Percentiles rank a stretch among this genome's conserved stretches.
These are phyloP conservation scores for Fomitopsis betulina DNA, from an alignment of 1,284 basidiomycete genomes.

Conservation along the genomic window DNA sequence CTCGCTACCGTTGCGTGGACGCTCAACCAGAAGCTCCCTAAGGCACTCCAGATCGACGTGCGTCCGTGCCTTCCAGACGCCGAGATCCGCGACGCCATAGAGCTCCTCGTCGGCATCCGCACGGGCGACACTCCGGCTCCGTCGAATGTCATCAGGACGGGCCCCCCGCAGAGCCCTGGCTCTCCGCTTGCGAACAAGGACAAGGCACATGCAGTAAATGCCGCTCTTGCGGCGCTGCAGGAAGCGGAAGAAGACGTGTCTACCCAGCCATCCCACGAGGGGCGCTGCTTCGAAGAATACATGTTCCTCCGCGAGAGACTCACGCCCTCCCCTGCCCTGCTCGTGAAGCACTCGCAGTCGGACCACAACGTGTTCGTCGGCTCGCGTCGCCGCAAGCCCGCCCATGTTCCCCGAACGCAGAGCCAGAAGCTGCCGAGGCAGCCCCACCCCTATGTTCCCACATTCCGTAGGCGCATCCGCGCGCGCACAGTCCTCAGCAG, in stretches of 20 bases:
- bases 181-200: slow-evolving; percentile 15
- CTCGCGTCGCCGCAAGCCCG: not conserved
- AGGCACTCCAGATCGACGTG: slow-evolving; percentile 39
- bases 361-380: slow-evolving; percentile 12
- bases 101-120: slow-evolving; percentile 48
- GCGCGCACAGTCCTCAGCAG: slow-evolving; percentile 1
- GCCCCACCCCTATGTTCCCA: slow-evolving; percentile 17
- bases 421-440: slow-evolving; percentile 18
- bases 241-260: slow-evolving; percentile 11
- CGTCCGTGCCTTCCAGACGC: slow-evolving; percentile 25
- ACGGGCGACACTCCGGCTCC: slow-evolving; percentile 7
- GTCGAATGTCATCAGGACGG: slow-evolving; percentile 7
- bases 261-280: slow-evolving; percentile 13
- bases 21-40: slow-evolving; percentile 46
- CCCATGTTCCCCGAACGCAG: slow-evolving; percentile 14
- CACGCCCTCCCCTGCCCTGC: slow-evolving; percentile 3
- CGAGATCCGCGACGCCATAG: slow-evolving; percentile 42
- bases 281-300: slow-evolving; percentile 9
- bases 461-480: slow-evolving; percentile 14
- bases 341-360: slow-evolving; percentile 18
- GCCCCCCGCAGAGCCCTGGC: slow-evolving; percentile 11
- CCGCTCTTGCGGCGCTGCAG: slow-evolving; percentile 13
- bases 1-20: slow-evolving; percentile 40
- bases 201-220: slow-evolving; percentile 9
- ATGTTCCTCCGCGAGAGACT: not conserved